phyloP scores from a whole-genome alignment of 352 stramenopile genomes.

The Globisporangium nunn region DNA sequence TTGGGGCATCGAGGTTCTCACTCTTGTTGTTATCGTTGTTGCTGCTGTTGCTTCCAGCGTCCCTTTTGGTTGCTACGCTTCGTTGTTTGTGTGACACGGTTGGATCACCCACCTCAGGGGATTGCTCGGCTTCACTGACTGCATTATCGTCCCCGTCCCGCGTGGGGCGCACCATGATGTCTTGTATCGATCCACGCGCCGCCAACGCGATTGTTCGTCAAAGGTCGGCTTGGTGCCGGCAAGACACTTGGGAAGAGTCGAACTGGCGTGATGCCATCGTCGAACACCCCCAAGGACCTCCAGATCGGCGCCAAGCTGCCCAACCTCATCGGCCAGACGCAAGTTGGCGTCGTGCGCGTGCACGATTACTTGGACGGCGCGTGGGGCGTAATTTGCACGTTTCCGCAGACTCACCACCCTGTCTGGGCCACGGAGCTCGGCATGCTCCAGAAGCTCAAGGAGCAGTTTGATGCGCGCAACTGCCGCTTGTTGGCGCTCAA shows the following conservation, averaged over 20 bases:
- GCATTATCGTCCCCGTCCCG: not conserved
- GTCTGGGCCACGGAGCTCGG: slow-evolving; percentile 77
- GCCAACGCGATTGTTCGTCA: not conserved
- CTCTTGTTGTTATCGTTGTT: not conserved
- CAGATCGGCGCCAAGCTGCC: slow-evolving; percentile 68
- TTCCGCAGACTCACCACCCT: slow-evolving; percentile 63
- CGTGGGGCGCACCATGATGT: not conserved
- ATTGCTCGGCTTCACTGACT: not conserved
- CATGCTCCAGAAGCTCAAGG: slow-evolving; percentile 72
- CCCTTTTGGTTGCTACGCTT: not conserved
- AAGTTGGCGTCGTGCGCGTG: slow-evolving; percentile 59
- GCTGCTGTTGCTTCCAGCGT: not conserved
- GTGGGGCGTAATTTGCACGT: slow-evolving; percentile 65
- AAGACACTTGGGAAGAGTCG: slow-evolving; percentile 6
- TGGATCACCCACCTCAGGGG: not conserved
- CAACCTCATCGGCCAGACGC: slow-evolving; percentile 60
- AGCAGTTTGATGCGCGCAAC: slow-evolving; percentile 72
- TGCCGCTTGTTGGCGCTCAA: slow-evolving; percentile 54
- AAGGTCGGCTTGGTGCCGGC: not conserved
- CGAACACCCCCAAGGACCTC: slow-evolving; percentile 28
- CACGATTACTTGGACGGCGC: slow-evolving; percentile 68
- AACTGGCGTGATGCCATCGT: slow-evolving; percentile 12
- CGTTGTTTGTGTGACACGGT: not conserved
- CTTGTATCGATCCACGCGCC: not conserved
- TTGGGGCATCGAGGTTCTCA: not conserved